phyloP scores from a whole-genome alignment of 2,329 filamentous ascomycete species.

The Sporothrix protearum region DNA sequence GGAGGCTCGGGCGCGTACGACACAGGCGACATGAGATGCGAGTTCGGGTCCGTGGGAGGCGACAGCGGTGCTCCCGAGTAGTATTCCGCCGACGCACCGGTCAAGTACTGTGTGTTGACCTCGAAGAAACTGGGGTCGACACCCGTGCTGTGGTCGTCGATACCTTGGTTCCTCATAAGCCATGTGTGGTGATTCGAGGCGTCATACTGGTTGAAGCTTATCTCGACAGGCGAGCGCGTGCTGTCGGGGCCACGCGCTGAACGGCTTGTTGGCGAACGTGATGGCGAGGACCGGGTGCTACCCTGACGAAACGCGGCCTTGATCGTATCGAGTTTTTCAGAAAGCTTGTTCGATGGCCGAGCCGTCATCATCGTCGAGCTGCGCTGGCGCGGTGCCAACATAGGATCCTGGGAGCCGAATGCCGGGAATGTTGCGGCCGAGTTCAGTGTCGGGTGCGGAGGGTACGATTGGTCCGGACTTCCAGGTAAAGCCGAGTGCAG shows the following conservation, averaged over 20 bases:
- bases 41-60: slow-evolving; percentile 27
- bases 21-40: slow-evolving; percentile 18
- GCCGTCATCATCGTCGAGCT: slow-evolving; percentile 23
- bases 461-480: no score
- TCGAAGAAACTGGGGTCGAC: slow-evolving; percentile 22
- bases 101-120: slow-evolving; percentile 27
- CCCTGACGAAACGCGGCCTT: slow-evolving; percentile 27
- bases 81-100: slow-evolving; percentile 32
- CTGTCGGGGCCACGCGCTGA: slow-evolving; percentile 1
- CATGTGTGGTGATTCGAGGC: slow-evolving; percentile 25
- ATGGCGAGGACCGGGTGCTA: slow-evolving; percentile 27
- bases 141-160: slow-evolving; percentile 19
- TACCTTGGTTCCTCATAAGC: slow-evolving; percentile 24
- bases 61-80: slow-evolving; percentile 32
- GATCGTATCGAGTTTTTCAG: slow-evolving; percentile 19
- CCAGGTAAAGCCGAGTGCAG: background rate
- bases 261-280: slow-evolving; percentile 19
- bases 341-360: slow-evolving; percentile 3
- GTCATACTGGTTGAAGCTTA: slow-evolving; percentile 10
- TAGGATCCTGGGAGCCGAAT: background rate
- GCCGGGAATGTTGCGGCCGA: slow-evolving; percentile 11
- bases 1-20: slow-evolving; percentile 15
- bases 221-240: slow-evolving; percentile 21
- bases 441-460: background rate
- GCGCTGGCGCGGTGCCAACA: slow-evolving; percentile 8